Evolutionary conservation across 495 filamentous ascomycete genomes (phyloP), one percentile per base, ranked within the genome.

Genomic region (Xylaria intraflava): DNA sequence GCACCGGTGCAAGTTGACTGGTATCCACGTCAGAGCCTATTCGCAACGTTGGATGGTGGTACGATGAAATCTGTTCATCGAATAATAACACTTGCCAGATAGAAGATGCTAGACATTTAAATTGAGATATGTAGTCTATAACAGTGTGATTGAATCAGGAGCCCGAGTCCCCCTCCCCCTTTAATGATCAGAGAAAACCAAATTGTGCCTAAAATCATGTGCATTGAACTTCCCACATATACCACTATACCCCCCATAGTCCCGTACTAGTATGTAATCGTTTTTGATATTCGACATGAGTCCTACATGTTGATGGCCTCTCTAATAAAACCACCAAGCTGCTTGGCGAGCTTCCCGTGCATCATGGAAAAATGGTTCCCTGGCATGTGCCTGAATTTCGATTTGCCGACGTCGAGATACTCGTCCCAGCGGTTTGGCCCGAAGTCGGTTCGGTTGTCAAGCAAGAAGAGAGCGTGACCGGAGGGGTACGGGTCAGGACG

Each of bases 371-470:
- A 86, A 65, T 88, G 84, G 54, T 87, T 85, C 6, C 83, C 84
- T 2, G 75, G 73, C 78, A 85, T 84, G 58, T 82, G 79, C 22
- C 69, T 63, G 59, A 76, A 83, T 16, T 60, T 61, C 59, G 90
- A 80, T 64, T 88, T 88, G 52, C 81, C 67, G 11, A 69, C 54
- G 30, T 85, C 84, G 23, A 89, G 70, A 19, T 87, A 82, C 49
- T 87, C 83, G 54, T 87, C 87, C 89, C 89, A 95, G 35, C 82
- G 77, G 67, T 90, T 88, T 38, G 85, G 80, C 10, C 84, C 83
- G 53, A 95, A 88, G 62, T 90, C 83, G 0, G 83, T 81, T 36
- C 87, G 75, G 71, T 92, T 86, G 65, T 89, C 82, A 4, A 92
- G 73, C 23, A 94, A 70, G 83, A 88, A 94, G 52, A 81, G 71